phyloP scores from a whole-genome alignment of 352 stramenopile genomes.

The Aphanomyces astaci region DNA sequence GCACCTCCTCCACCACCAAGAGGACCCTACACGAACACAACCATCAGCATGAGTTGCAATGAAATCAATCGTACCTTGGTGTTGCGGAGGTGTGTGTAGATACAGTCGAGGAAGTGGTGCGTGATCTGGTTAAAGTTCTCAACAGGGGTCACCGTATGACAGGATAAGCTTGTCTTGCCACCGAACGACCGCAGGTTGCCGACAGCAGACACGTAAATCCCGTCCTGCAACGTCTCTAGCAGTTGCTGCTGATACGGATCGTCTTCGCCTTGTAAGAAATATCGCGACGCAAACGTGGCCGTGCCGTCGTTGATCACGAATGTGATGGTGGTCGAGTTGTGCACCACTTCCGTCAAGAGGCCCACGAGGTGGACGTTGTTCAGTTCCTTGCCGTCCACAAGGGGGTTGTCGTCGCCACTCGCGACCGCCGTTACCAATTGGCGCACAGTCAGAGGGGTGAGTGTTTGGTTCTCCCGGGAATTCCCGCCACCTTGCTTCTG shows the following conservation, averaged over 20 bases:
- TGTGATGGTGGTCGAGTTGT: constrained; percentile 85
- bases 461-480: constrained; percentile 64
- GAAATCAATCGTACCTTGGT: constrained; percentile 7
- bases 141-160: constrained; percentile 79
- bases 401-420: constrained; percentile 55
- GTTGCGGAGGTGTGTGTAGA: constrained; percentile 87
- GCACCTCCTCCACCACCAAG: neutral
- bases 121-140: constrained; percentile 92
- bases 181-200: constrained; percentile 90
- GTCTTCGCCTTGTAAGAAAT: constrained; percentile 86
- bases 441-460: constrained; percentile 88
- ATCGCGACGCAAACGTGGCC: constrained; percentile 84
- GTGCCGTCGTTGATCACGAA: constrained; percentile 94
- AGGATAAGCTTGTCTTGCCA: constrained; percentile 78
- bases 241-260: constrained; percentile 50
- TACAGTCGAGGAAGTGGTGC: constrained; percentile 91
- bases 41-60: neutral
- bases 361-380: constrained; percentile 86
- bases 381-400: constrained; percentile 85
- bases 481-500: constrained; percentile 28
- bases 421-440: constrained; percentile 56
- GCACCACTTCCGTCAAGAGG: constrained; percentile 64
- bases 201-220: constrained; percentile 86
- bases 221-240: constrained; percentile 32
- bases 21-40: constrained; percentile 10